Base-by-base conservation (phyloP, 1,284 basidiomycete species). In the Ceratobasidium sp. region DNA sequence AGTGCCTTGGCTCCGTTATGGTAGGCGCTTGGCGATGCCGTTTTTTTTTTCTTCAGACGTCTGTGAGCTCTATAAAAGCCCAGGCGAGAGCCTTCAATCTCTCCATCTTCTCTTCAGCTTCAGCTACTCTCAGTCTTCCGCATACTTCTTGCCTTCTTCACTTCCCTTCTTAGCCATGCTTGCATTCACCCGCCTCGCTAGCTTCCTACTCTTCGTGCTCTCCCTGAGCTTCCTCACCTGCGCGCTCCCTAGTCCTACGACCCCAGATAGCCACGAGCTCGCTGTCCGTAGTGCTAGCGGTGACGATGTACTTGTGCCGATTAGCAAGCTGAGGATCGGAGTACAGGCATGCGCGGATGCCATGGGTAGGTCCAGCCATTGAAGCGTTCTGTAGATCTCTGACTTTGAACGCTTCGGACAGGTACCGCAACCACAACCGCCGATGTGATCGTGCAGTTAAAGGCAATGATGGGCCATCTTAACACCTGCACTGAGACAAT, bases 71-170 rank as follows among this genome's bases (percentile, higher is more conserved):
- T 41, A 41, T 41, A 41, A 41, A 41, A 11, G 36, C 36, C 11
- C 36, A 41, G 36, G 6, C 36, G 4, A 4, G 36, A 41, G 36
- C 36, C 11, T 11, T 41, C 6, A 41, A 11, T 31, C 47, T 36
- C 62, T 60, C 7, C 77, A 77, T 77, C 78, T 75, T 54, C 74
- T 59, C 63, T 76, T 75, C 76, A 51, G 57, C 76, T 51, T 48
- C 62, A 51, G 41, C 60, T 45, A n/a, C 62, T 50, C 19, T 51
- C 47, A 27, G 24, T 64, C 47, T 31, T 45, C n/a, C 47, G 50
- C 7, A n/a, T 47, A 4, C 44, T 29, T 1, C 9, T 24, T 19
- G 24, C 60, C 45, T 44, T 15, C 44, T 64, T 31, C 50, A 17
- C 33, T 29, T 14, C 22, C 45, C 33, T 27, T n/a, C 5, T 3